Conservation (phyloP, 1,284 basidiomycete species). For the Sporisorium graminicola region DNA sequence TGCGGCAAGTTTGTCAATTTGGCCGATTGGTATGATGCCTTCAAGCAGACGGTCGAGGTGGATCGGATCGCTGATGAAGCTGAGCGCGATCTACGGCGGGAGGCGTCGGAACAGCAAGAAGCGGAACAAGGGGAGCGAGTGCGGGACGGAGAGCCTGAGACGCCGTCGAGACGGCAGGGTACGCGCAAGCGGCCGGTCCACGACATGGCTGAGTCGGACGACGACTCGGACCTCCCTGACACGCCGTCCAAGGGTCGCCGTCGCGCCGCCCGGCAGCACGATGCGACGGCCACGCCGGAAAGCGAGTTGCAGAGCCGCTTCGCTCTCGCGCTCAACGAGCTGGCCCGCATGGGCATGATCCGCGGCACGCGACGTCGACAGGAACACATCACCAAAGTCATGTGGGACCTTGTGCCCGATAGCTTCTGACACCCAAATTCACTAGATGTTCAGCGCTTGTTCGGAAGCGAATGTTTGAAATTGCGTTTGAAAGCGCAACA, state of each 20-base stretch:
- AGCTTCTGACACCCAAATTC: conserved; percentile 11
- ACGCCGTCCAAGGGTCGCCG: conserved; percentile 13
- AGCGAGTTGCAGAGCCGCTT: conserved; percentile 57
- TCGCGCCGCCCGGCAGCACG: neutral
- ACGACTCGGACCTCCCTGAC: conserved; percentile 25
- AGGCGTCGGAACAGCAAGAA: conserved; percentile 1
- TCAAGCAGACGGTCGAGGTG: conserved; percentile 51
- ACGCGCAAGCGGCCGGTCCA: conserved; percentile 8
- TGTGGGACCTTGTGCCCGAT: conserved; percentile 60
- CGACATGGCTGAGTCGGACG: conserved; percentile 13
- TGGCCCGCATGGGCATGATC: conserved; percentile 63
- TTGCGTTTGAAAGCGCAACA: neutral
- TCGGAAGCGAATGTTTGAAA: neutral
- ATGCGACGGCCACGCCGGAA: neutral
- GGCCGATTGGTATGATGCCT: conserved; percentile 66
- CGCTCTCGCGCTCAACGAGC: conserved; percentile 60
- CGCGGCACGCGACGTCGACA: conserved; percentile 53
- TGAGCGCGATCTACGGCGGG: conserved; percentile 1
- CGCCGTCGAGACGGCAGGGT: conserved; percentile 13
- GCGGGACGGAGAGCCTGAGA: neutral
- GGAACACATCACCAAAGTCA: conserved; percentile 63
- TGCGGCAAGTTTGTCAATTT: conserved; percentile 64
- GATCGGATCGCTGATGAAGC: conserved; percentile 12
- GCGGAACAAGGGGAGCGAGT: neutral
- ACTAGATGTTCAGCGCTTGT: neutral